A percentile compares a stretch with the other conserved stretches of the same genome.
Conservation (phyloP, 108 stramenopile genomes). For the Schizochytrium sp. region DNA sequence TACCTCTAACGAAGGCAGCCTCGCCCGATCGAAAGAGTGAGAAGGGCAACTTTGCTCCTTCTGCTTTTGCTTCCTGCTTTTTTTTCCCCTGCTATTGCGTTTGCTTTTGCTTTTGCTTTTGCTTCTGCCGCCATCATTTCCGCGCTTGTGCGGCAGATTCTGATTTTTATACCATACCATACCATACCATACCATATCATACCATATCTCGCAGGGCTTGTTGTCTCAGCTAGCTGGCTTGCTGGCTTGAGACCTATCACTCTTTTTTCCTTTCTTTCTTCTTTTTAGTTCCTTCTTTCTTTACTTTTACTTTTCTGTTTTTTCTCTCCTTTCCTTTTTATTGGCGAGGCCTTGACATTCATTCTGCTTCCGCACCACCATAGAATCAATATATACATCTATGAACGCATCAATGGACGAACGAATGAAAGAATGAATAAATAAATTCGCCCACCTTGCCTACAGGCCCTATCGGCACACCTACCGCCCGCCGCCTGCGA, state of each 20-base stretch:
- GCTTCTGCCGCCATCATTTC: too few species aligned
- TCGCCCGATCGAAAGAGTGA: background rate
- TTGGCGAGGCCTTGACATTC: background rate
- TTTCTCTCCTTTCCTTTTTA: background rate
- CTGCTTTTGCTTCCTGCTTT: background rate
- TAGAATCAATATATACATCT: background rate
- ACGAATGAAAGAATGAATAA: background rate
- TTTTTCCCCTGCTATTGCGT: too few species aligned
- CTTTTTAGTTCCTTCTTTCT: too few species aligned
- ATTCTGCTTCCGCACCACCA: background rate
- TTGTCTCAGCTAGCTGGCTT: too few species aligned
- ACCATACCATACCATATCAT: too few species aligned
- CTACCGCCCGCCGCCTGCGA: background rate
- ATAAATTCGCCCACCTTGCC: background rate
- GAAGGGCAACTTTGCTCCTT: background rate
- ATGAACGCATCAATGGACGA: background rate
- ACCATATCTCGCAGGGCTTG: too few species aligned
- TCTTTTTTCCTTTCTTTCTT: too few species aligned
- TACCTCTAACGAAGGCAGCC: background rate
- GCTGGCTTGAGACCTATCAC: too few species aligned
- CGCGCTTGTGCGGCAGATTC: too few species aligned
- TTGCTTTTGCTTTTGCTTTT: too few species aligned
- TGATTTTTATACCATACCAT: too few species aligned
- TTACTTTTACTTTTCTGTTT: background rate
- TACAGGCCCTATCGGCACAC: background rate